These are phyloP conservation scores for Lactarius pseudohatsudake DNA, from an alignment of 768 basidiomycete genomes.

Conservation along the genomic window DNA sequence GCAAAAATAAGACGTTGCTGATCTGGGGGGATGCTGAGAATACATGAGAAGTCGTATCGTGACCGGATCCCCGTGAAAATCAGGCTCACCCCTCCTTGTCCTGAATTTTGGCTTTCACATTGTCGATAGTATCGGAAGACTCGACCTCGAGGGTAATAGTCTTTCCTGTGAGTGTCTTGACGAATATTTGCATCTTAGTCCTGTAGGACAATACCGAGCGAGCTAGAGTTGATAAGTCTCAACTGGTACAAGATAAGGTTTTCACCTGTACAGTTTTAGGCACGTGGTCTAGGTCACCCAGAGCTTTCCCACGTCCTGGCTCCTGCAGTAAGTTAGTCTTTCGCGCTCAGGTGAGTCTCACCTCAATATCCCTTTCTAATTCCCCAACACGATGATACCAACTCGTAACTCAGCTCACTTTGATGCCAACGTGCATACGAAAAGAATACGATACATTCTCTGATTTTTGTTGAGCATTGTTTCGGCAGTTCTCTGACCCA, in stretches of 20 bases:
- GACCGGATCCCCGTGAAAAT: background rate
- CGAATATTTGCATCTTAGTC: constrained; percentile 57
- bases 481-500: constrained; percentile 2
- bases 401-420: constrained; percentile 64
- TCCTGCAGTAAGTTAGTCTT: too few relatives aligned
- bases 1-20: constrained; percentile 96
- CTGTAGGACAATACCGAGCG: background rate
- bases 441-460: constrained; percentile 48
- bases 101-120: constrained; percentile 83
- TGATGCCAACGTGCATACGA: constrained; percentile 52
- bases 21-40: constrained; percentile 80
- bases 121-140: constrained; percentile 95
- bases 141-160: constrained; percentile 99
- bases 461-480: constrained; percentile 35
- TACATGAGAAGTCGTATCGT: constrained; percentile 1
- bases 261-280: constrained; percentile 26
- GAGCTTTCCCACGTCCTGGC: background rate
- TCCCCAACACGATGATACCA: constrained; percentile 32
- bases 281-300: constrained; percentile 3
- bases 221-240: background rate
- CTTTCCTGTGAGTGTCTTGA: constrained; percentile 92
- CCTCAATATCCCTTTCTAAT: background rate
- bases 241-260: constrained; percentile 2
- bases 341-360: constrained; percentile 7
- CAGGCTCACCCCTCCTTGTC: constrained; percentile 69